These are phyloP conservation scores for Chlamydomonas sp. DNA, from an alignment of 139 green algal genomes.

Conservation along the genomic window DNA sequence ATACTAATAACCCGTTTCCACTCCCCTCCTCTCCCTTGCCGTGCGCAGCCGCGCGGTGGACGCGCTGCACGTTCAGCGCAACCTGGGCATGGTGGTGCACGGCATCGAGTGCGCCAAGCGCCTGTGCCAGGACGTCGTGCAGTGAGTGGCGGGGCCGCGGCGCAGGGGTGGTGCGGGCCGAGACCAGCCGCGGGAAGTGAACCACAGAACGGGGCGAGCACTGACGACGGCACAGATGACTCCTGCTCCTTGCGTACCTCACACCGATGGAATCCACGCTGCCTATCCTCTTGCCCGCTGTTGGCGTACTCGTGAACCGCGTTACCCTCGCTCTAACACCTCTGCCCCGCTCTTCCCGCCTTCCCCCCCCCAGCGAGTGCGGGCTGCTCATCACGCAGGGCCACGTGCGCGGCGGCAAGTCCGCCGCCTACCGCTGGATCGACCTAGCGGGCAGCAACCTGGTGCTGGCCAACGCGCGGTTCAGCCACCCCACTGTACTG, in stretches of 20 bases:
- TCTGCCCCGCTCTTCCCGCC: neutral
- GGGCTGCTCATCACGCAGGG: constrained; percentile 18
- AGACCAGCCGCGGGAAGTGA: too few species aligned
- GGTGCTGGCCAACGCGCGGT: constrained; percentile 9
- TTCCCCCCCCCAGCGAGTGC: constrained; percentile 7
- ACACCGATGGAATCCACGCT: too few species aligned
- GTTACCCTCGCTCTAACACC: neutral
- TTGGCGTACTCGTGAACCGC: neutral
- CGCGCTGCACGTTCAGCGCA: constrained; percentile 32
- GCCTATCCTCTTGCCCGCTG: too few species aligned
- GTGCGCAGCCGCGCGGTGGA: constrained; percentile 9
- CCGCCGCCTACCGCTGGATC: constrained; percentile 30
- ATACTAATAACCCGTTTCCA: neutral
- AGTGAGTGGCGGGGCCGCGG: constrained; percentile 13
- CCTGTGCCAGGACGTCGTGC: constrained; percentile 25
- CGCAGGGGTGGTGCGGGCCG: neutral
- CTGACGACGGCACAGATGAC: too few species aligned
- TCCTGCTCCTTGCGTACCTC: too few species aligned
- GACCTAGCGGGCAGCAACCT: constrained; percentile 27
- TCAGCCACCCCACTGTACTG: constrained; percentile 24
- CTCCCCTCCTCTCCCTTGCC: too few species aligned
- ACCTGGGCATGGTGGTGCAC: constrained; percentile 3
- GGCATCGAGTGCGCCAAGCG: constrained; percentile 32
- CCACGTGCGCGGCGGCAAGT: constrained; percentile 11
- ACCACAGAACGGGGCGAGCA: too few species aligned